Base-by-base conservation (phyloP, 2,329 filamentous ascomycete species). In the Tolypocladium sp. region DNA sequence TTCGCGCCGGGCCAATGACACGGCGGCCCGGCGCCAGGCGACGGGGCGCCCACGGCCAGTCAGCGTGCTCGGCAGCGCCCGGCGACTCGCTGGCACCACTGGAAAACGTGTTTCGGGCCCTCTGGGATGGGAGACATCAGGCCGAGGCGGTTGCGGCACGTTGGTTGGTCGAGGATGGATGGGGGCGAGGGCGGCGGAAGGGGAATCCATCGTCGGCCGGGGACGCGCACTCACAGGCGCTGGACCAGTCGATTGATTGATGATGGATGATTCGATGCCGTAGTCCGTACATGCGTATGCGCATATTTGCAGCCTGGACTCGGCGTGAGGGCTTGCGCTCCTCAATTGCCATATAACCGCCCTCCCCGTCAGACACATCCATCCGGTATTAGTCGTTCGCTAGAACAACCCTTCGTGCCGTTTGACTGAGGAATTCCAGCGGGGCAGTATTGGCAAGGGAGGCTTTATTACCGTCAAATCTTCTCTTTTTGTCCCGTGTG, bases 11-110 rank as follows among this genome's bases (percentile, higher is more conserved):
- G 13, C 49, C 49, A 52, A 52, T 52, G 49, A 4, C 27, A 6
- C 17, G 49, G 17, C 27, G 27, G 17, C 17, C 49, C 27, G 27
- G 46, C 15, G 46, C 7, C 25, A 12, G 46, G 44, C 44, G 25
- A 17, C 25, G 46, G 46, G 20, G 46, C 25, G 46, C 46, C 25
- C 25, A 6, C 27, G 46, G 46, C 46, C 46, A 51, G 27, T 51
- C 46, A 10, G 30, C n/a, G 46, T 30, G 25, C 27, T 3, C 10
- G 44, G 12, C 46, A 35, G 49, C 37, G 54, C 0, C 17, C 1
- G 54, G 54, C 54, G 54, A 27, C 38, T 30, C 54, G 54, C 54
- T 56, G 54, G 54, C 54, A 56, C 54, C 54, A 42, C 38, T 56
- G 54, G 15, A 1, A n/a, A 20, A 5, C 22, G 54, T 20, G 52